Percentiles rank a stretch among this genome's conserved stretches.
Evolutionary conservation across 805 yeast genomes (phyloP).

Genomic region (Starmerella khaoyaiensis): DNA sequence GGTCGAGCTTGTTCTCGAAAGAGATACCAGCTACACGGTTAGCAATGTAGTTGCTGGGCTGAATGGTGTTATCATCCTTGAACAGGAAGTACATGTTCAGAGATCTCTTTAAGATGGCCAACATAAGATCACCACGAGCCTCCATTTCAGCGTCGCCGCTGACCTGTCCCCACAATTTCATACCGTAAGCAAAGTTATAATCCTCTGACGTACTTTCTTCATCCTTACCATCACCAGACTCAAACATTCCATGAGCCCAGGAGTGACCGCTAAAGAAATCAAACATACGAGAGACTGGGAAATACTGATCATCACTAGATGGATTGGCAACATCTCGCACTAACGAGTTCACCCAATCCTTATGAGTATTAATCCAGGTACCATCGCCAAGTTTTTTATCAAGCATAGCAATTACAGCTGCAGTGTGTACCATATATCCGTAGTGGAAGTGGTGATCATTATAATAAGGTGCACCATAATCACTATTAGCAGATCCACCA

Average conservation of each 20-base stretch:
- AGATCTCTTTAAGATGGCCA: constrained; percentile 43
- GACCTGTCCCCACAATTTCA: constrained; percentile 59
- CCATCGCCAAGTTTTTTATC: constrained; percentile 39
- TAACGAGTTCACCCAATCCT: constrained; percentile 47
- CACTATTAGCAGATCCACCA: constrained; percentile 38
- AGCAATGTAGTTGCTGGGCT: constrained; percentile 42
- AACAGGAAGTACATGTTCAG: constrained; percentile 45
- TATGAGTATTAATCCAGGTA: constrained; percentile 36
- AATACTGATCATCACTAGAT: constrained; percentile 37
- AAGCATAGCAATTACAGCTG: constrained; percentile 58
- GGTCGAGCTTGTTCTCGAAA: constrained; percentile 64
- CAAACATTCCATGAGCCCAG: constrained; percentile 63
- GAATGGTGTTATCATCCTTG: constrained; percentile 36
- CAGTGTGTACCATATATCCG: constrained; percentile 72
- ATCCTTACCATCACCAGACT: constrained; percentile 55
- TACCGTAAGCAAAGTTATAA: constrained; percentile 56
- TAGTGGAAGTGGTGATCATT: constrained; percentile 85
- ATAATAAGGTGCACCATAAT: constrained; percentile 66
- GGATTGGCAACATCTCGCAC: constrained; percentile 63
- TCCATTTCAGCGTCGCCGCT: constrained; percentile 43
- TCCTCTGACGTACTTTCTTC: constrained; percentile 67
- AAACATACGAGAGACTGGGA: constrained; percentile 57
- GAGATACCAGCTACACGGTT: constrained; percentile 65
- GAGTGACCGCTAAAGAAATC: constrained; percentile 69
- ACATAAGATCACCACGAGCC: constrained; percentile 47